Evolutionary conservation across 192 early-diverging fungal species (phyloP), one percentile per base, ranked within the genome.

Genomic region (Backusella tuberculispora): DNA sequence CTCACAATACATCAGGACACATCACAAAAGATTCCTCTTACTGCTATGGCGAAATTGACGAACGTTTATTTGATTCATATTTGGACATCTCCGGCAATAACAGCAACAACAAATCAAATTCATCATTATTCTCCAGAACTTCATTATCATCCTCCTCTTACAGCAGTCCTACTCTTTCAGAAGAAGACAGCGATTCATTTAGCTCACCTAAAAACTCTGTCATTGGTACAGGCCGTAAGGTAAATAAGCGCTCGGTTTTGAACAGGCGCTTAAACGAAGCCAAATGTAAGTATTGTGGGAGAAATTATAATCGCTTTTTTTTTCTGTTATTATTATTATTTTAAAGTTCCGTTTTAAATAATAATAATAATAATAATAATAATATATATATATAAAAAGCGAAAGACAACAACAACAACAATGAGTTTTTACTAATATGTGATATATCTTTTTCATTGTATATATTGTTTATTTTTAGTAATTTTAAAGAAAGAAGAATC

Each of bases 401-500:
- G 19, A 17, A 50, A 50, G 14, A n/a, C 14, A 66, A 66, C 38
- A 66, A 63, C 21, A 63, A 67, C 37, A 43, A 40, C 34, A 43
- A 19, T 37, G 37, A 24, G n/a, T 8, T 53, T 56, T 50, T 60
- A 26, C 53, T 60, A 60, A 60, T 60, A 60, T 53, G 50, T 17
- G 29, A n/a, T 21, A 53, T 19, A 21, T 53, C 3, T 65, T 66
- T 66, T 66, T 66, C 37, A 17, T 40, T 66, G 15, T 40, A 17
- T 40, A 9, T 43, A 19, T 34, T 63, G 5, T 63, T 63, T 63
- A 21, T 63, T 63, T 24, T 44, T 44, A 68, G 40, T 44, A 26
- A 14, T 26, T 15, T 45, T 29, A 21, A 69, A 69, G 42, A 69
- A 69, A 69, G 68, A 66, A 34, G 64, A 69, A 60, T 60, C 29